Evolutionary conservation across 2,329 filamentous ascomycete genomes (phyloP).

Genomic region (Aspergillus proliferans): DNA sequence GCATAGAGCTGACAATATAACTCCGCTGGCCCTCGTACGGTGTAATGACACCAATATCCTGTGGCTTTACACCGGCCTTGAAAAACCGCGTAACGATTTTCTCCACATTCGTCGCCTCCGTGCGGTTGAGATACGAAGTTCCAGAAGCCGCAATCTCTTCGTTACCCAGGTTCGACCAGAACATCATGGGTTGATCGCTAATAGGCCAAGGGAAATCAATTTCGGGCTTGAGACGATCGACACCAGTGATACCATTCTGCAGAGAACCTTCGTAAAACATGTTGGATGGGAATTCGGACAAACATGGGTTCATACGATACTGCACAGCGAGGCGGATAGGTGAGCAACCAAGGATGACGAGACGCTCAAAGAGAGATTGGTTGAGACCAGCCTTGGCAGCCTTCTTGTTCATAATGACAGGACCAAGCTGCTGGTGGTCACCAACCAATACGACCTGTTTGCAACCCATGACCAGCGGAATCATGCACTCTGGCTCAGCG

Average conservation of each 20-base stretch:
- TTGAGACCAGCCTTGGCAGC: constrained; percentile 95
- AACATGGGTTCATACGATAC: constrained; percentile 97
- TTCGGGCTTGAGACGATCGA: constrained; percentile 80
- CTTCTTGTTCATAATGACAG: constrained; percentile 99
- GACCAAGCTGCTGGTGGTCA: constrained; percentile 95
- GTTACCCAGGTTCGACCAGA: constrained; percentile 96
- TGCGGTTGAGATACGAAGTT: constrained; percentile 96
- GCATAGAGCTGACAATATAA: constrained; percentile 99
- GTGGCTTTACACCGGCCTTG: constrained; percentile 92
- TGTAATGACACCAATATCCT: constrained; percentile 94
- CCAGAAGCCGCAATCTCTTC: constrained; percentile 97
- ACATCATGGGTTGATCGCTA: constrained; percentile 96
- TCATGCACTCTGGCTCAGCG: constrained; percentile 98
- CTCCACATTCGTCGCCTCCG: constrained; percentile 93
- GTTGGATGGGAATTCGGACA: constrained; percentile 96
- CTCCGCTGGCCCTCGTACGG: constrained; percentile 97
- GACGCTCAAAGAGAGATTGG: constrained; percentile 94
- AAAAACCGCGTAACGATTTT: constrained; percentile 98
- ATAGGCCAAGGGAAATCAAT: constrained; percentile 99
- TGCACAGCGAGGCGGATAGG: constrained; percentile 94
- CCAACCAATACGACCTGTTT: constrained; percentile 99
- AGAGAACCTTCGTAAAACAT: constrained; percentile 99
- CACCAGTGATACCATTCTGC: constrained; percentile 90
- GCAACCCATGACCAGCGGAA: constrained; percentile 90
- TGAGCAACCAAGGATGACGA: constrained; percentile 82